Conservation (phyloP, 2,329 filamentous ascomycete species). For the Emydomyces testavorans region DNA sequence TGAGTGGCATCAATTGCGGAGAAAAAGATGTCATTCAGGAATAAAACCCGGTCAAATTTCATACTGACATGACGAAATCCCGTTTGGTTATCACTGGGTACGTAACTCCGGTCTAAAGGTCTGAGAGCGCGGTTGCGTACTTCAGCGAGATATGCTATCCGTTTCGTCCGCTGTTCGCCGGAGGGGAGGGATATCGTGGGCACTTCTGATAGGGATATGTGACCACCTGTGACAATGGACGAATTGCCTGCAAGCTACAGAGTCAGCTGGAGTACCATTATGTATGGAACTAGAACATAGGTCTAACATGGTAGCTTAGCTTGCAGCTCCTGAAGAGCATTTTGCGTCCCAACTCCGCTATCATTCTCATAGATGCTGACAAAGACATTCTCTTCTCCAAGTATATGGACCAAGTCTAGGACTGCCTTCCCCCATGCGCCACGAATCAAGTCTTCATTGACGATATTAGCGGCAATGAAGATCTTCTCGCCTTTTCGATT, state of each 20-base stretch:
- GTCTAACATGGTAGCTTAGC: constrained; percentile 12
- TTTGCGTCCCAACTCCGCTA: constrained; percentile 8
- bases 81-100: not conserved
- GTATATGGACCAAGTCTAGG: constrained; percentile 10
- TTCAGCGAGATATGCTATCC: constrained; percentile 13
- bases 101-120: constrained; percentile 9
- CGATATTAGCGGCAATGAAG: constrained; percentile 14
- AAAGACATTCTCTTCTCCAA: constrained; percentile 14
- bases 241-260: constrained; percentile 12
- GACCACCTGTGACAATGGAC: constrained; percentile 12
- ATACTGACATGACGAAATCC: constrained; percentile 9
- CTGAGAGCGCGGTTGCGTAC: constrained; percentile 12
- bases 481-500: constrained; percentile 12
- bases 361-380: constrained; percentile 15
- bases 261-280: not conserved
- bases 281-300: not conserved
- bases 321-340: constrained; percentile 10
- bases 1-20: constrained; percentile 10
- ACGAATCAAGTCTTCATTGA: constrained; percentile 12
- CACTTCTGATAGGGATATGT: constrained; percentile 7
- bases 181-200: constrained; percentile 4
- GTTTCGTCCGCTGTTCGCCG: constrained; percentile 9
- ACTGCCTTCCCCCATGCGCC: constrained; percentile 10
- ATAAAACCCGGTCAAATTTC: constrained; percentile 13
- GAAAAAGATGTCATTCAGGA: constrained; percentile 14